Evolutionary conservation across 2,329 filamentous ascomycete species (phyloP), one percentile per base, ranked within the genome.

Genomic region (Penicillium sclerotigenum): DNA sequence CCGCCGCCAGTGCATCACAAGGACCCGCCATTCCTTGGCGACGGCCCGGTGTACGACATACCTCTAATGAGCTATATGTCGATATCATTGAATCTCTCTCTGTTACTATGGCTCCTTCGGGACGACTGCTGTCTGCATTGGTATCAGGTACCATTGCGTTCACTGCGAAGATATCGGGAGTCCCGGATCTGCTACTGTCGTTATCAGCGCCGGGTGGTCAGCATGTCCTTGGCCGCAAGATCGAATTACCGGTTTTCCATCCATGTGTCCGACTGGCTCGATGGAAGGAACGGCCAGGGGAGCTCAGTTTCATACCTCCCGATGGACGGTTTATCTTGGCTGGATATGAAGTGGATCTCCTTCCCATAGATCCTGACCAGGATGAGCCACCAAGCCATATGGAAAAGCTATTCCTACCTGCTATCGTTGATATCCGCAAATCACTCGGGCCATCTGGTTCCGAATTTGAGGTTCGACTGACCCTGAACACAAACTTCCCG

Each of bases 31-130:
- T 97, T 38, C 92, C 92, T 1, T 99, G 94, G 94, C 85, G 94
- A 59, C 83, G 91, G 58, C 86, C 90, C 37, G 96, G 96, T 68
- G 94, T 99, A 51, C 84, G 92, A 16, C 94, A 99, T 73, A 97
- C 93, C 4, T 96, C 90, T 53, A 99, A 97, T 74, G 94, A 99
- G 74, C 81, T 99, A 64, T 97, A 97, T 72, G 93, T 96, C 55
- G 94, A 99, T 71, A 86, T 99, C 13, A 86, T 99, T 59, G 94
- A 99, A 77, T 91, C 90, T 1, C 80, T 99, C 0, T 85, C 87
- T 1, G 90, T 97, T 38, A 96, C 89, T 0, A 82, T 97, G 40
- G 91, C 94, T 0, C 94, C 94, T 0, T 97, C 92, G 0, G 94
- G 94, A 5, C 83, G 91, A 14, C 88, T 93, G 1, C 81, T 99